phyloP scores from a whole-genome alignment of 148 eudicot genomes.

The Silene uniflora region DNA sequence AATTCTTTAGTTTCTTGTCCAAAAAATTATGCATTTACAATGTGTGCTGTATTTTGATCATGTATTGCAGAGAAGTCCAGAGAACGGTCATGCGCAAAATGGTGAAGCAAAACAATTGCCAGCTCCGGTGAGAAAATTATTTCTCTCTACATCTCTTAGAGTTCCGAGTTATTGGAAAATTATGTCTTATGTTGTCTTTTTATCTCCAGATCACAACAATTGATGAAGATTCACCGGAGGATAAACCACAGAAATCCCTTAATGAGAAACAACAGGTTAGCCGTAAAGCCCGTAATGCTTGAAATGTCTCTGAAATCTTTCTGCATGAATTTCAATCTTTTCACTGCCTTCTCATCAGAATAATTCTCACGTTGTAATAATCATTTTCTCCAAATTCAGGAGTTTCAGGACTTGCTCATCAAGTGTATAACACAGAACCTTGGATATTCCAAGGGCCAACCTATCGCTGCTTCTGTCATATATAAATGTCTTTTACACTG shows the following conservation, averaged over 20 bases:
- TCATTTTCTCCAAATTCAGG: conserved; percentile 41
- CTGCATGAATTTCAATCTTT: background rate
- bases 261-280: conserved; percentile 94
- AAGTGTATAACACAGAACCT: conserved; percentile 85
- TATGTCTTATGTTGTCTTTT: conserved; percentile 6
- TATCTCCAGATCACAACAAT: conserved; percentile 43
- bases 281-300: conserved; percentile 4
- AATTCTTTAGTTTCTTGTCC: background rate
- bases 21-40: background rate
- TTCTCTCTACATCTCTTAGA: background rate
- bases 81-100: conserved; percentile 62
- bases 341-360: background rate
- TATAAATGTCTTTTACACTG: conserved; percentile 97
- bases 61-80: conserved; percentile 73
- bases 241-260: conserved; percentile 94
- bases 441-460: conserved; percentile 89
- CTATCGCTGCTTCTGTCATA: conserved; percentile 85
- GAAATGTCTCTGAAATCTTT: conserved; percentile 5
- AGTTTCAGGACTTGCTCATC: conserved; percentile 88
- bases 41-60: conserved; percentile 12
- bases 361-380: background rate
- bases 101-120: conserved; percentile 54
- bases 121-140: conserved; percentile 37
- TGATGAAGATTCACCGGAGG: conserved; percentile 66
- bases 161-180: background rate